Base-by-base conservation (phyloP, 2,329 filamentous ascomycete species). In the Aureobasidium mangrovei region DNA sequence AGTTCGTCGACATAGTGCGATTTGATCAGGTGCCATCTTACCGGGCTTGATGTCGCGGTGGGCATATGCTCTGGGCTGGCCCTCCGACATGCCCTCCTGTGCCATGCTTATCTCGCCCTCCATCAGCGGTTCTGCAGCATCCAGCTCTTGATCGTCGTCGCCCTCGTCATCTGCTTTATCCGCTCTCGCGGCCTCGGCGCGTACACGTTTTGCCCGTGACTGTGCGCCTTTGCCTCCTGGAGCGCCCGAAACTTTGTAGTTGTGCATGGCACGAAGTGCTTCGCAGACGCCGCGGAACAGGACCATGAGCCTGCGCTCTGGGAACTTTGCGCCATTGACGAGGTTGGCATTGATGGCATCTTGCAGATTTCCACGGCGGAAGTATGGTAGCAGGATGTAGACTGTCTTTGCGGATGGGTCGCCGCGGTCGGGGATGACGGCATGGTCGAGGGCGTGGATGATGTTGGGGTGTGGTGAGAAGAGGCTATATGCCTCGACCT, bases 341-440 rank as follows among this genome's bases (percentile, higher is more conserved):
- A 97, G 76, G 71, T 98, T 98, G 60, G 93, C 91, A 70, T 98
- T 98, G 76, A 98, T 97, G 67, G 94, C 86, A 72, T 98, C 93
- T 73, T 98, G 93, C 36, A 98, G 78, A 70, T 98, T 98, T 10
- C 93, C 93, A 60, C 91, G 80, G 63, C 90, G 79, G 74, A 96
- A 98, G 75, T 97, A 98, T 9, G 93, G 93, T 24, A 98, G 78
- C 41, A 98, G 77, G 58, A 98, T 93, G 70, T 98, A 98, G 52
- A 97, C 93, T 0, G 91, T 97, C 75, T 97, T 97, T 58, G 84
- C 81, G 44, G 82, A 81, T 1, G 83, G 76, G 60, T 83, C 80
- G 27, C 63, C 61, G 62, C 78, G 72, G 69, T 95, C 89, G 28
- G 82, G 84, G 47, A 86, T 83, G 57, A 95, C 86, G 63, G 80